Base-by-base conservation (phyloP, 1,139 yeast genomes). In the Spencermartinsiella ligniputridi region DNA sequence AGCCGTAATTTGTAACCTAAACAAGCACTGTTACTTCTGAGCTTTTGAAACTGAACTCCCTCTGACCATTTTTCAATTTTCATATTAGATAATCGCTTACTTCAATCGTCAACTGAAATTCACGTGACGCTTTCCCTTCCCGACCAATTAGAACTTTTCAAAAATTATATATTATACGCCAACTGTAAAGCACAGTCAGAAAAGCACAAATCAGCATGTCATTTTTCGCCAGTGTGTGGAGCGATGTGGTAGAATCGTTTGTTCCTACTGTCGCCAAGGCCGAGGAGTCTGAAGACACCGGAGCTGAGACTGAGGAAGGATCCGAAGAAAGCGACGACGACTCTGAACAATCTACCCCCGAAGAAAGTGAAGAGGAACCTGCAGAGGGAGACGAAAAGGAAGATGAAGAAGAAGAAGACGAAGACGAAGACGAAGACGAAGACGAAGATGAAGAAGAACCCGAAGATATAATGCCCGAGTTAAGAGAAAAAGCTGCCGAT, bases 201-300 rank as follows among this genome's bases (percentile, higher is more conserved):
- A 11, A 22, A 6, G 6, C 25, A 22, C 25, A 11, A 5, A 4
- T 27, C 8, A 43, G 45, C 50, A 78, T 78, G 83, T 70, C 79
- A 46, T 74, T 82, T 58, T 74, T 86, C 63, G 76, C 75, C 52
- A 67, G 74, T 52, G 58, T 67, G 50, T 64, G 67, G 64, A 60
- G 61, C 48, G 95, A 87, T 69, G 72, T 89, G 64, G 83, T 85
- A 71, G 96, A 88, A 68, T 76, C 86, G 55, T 76, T 86, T 54
- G 70, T 81, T 58, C 96, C 96, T 65, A 77, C 87, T 57, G 75
- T 75, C 45, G 96, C 95, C 48, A 80, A 76, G 71, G 96, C 96
- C 62, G 96, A 86, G 66, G 37, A 32, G 20, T 3, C 40, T 15
- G 40, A 39, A 13, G 24, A 39, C n/a, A n/a, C 24, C 13, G 41